Conservation (phyloP, 1,139 yeast species). For the Pichiaceae sp. region DNA sequence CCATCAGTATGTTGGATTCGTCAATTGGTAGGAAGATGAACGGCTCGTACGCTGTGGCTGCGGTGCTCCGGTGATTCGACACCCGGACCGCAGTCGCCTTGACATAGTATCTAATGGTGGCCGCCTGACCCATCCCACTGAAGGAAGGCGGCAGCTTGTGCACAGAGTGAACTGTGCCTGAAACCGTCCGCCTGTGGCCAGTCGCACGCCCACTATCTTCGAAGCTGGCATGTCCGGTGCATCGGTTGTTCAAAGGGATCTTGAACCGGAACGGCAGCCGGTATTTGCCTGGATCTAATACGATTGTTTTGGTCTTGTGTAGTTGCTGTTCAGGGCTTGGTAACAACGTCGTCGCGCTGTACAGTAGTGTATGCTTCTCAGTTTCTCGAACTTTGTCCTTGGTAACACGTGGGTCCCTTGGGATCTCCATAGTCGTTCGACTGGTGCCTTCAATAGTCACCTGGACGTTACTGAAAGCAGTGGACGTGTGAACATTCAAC, state of each 20-base stretch:
- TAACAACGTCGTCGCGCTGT: constrained; percentile 47
- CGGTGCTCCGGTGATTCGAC: neutral
- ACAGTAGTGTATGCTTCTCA: constrained; percentile 50
- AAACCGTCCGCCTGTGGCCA: neutral
- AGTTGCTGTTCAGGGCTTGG: constrained; percentile 35
- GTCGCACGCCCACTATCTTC: constrained; percentile 24
- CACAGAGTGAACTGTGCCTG: constrained; percentile 27
- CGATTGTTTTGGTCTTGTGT: constrained; percentile 45
- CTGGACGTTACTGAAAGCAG: constrained; percentile 1
- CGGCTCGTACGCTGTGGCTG: constrained; percentile 30
- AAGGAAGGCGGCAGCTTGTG: constrained; percentile 51
- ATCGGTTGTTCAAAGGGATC: constrained; percentile 43
- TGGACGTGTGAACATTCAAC: constrained; percentile 1
- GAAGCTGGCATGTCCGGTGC: constrained; percentile 35
- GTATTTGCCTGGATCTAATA: constrained; percentile 50
- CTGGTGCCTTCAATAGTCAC: constrained; percentile 1
- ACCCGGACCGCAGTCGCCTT: constrained; percentile 48
- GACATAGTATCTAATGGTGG: constrained; percentile 44
- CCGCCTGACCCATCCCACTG: constrained; percentile 36
- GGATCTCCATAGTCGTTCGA: neutral
- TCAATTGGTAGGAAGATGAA: constrained; percentile 50
- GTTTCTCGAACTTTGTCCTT: constrained; percentile 12
- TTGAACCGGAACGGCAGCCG: constrained; percentile 47
- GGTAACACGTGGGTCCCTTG: neutral
- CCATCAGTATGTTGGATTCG: constrained; percentile 23